phyloP scores from a whole-genome alignment of 352 stramenopile genomes.

The Globisporangium canariense region DNA sequence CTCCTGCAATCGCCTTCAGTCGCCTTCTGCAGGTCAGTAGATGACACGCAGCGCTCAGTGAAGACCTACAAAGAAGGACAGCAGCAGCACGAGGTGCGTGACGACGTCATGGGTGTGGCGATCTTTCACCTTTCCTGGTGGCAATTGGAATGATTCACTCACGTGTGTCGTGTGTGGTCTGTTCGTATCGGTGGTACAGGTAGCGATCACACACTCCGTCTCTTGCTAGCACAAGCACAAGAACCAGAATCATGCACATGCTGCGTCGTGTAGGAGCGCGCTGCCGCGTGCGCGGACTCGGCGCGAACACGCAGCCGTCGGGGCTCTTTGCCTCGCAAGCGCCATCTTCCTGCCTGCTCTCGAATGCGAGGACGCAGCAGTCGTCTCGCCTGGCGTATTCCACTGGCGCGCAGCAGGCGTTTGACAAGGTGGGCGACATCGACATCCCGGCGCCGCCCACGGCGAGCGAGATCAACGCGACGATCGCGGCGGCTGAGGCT shows the following conservation, averaged over 20 bases:
- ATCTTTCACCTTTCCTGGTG: background rate
- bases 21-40: background rate
- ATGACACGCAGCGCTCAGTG: constrained; percentile 1
- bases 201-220: background rate
- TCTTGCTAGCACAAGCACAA: background rate
- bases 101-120: background rate
- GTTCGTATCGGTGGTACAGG: background rate
- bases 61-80: background rate
- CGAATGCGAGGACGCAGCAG: constrained; percentile 13
- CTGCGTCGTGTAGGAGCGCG: constrained; percentile 32
- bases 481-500: constrained; percentile 60
- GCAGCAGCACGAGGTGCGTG: background rate
- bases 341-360: constrained; percentile 19
- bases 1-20: no score
- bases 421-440: constrained; percentile 25
- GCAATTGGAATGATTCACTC: background rate
- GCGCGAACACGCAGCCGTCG: constrained; percentile 8
- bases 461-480: constrained; percentile 59
- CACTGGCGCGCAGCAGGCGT: background rate
- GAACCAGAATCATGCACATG: constrained; percentile 28
- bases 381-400: constrained; percentile 12
- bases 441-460: constrained; percentile 53
- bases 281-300: constrained; percentile 16
- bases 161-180: constrained; percentile 20
- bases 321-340: constrained; percentile 2